phyloP scores from a whole-genome alignment of 78 protist species.

The slime mould (Dictyostelium discoideum) region DNA sequence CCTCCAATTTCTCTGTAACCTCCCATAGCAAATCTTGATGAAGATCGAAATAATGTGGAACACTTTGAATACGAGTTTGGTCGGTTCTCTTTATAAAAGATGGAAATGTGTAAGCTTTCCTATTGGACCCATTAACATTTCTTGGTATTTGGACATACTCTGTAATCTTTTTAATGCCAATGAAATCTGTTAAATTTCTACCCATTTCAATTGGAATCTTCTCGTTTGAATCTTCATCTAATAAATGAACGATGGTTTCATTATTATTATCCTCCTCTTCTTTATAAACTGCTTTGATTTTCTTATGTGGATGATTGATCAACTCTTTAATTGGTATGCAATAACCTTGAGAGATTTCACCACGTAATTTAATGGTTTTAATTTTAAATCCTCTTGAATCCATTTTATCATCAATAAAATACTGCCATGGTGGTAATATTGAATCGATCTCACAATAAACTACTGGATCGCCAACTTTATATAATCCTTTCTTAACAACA shows the following conservation, averaged over 20 bases:
- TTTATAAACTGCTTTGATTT: not conserved
- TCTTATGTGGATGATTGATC: constrained; percentile 44
- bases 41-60: not conserved
- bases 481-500: constrained; percentile 67
- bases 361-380: constrained; percentile 79
- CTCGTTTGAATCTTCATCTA: not conserved
- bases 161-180: constrained; percentile 73
- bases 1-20: constrained; percentile 87
- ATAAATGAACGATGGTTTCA: not conserved
- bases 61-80: constrained; percentile 76
- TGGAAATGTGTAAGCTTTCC: constrained; percentile 50
- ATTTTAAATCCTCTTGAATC: constrained; percentile 72
- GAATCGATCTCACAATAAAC: constrained; percentile 80
- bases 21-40: constrained; percentile 58
- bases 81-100: constrained; percentile 70
- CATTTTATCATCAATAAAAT: constrained; percentile 45
- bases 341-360: constrained; percentile 58
- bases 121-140: constrained; percentile 21
- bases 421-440: constrained; percentile 80
- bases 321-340: constrained; percentile 70
- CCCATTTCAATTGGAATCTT: constrained; percentile 24
- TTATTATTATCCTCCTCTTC: not conserved
- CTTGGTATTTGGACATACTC: not conserved
- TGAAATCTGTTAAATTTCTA: constrained; percentile 55
- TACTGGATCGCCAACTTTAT: constrained; percentile 69